phyloP scores from a whole-genome alignment of 2,329 filamentous ascomycete genomes.

The Botrytis fragariae region DNA sequence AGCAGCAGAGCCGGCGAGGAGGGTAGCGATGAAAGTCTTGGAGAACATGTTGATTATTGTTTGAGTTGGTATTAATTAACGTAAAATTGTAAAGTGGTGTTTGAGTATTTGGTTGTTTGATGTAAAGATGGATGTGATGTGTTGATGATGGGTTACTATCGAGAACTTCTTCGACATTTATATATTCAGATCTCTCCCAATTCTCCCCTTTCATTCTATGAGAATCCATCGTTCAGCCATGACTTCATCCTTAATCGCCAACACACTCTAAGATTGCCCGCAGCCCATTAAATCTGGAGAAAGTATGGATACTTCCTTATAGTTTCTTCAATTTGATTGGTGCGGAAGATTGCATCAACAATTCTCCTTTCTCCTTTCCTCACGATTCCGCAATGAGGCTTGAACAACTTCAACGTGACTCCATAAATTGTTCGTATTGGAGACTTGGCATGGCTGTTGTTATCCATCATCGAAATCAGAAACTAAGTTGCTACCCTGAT shows the following conservation, averaged over 20 bases:
- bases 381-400: constrained; percentile 1
- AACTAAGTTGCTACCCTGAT: neutral
- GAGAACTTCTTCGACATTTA: constrained; percentile 8
- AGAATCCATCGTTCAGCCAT: neutral
- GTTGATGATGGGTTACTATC: neutral
- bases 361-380: neutral
- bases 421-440: constrained; percentile 7
- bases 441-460: neutral
- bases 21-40: constrained; percentile 21
- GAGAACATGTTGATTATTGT: constrained; percentile 21
- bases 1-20: constrained; percentile 20
- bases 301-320: neutral
- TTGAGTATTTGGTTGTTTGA: neutral
- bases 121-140: neutral
- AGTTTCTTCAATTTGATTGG: neutral
- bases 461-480: neutral
- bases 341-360: constrained; percentile 1
- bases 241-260: constrained; percentile 5
- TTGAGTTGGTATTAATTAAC: neutral
- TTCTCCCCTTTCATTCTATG: neutral
- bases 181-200: constrained; percentile 1
- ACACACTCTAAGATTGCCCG: neutral
- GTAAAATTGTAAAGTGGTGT: neutral
- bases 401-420: neutral
- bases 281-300: neutral